Conservation (phyloP, 2,329 filamentous ascomycete species). For the Aureobasidium namibiae region DNA sequence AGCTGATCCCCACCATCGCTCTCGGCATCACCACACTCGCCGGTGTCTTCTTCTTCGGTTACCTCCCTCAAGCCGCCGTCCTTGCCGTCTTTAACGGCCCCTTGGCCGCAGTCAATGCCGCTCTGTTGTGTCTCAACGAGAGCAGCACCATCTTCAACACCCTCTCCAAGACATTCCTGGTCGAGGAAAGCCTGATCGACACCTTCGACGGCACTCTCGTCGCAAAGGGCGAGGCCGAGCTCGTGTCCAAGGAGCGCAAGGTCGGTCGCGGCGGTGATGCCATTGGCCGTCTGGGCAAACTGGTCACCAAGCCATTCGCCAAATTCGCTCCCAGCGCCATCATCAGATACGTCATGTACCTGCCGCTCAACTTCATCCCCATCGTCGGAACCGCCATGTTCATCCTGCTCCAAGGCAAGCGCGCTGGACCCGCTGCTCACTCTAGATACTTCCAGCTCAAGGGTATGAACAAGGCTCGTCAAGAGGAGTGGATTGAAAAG, state of each 20-base stretch:
- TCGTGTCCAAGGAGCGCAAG: constrained; percentile 69
- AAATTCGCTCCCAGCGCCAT: constrained; percentile 51
- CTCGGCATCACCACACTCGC: constrained; percentile 58
- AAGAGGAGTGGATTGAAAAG: constrained; percentile 59
- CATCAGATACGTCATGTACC: constrained; percentile 72
- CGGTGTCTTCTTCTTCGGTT: constrained; percentile 82
- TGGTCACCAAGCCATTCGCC: constrained; percentile 47
- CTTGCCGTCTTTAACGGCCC: constrained; percentile 80
- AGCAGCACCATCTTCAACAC: constrained; percentile 43
- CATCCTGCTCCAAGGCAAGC: constrained; percentile 58
- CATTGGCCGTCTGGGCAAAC: constrained; percentile 48
- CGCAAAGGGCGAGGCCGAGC: constrained; percentile 43
- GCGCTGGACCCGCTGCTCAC: constrained; percentile 46
- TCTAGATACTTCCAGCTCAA: constrained; percentile 85
- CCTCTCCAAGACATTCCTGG: constrained; percentile 61
- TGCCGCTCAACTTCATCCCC: constrained; percentile 89
- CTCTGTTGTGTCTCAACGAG: constrained; percentile 53
- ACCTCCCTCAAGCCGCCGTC: constrained; percentile 73
- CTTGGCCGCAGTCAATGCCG: constrained; percentile 63
- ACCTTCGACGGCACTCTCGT: constrained; percentile 72
- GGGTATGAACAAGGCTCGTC: constrained; percentile 61
- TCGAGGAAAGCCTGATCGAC: constrained; percentile 76
- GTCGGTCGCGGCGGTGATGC: constrained; percentile 50
- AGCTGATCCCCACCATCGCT: constrained; percentile 53
- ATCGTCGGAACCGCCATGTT: constrained; percentile 78